Evolutionary conservation across 2,329 filamentous ascomycete genomes (phyloP).

Genomic region (Dactylellina cionopaga): DNA sequence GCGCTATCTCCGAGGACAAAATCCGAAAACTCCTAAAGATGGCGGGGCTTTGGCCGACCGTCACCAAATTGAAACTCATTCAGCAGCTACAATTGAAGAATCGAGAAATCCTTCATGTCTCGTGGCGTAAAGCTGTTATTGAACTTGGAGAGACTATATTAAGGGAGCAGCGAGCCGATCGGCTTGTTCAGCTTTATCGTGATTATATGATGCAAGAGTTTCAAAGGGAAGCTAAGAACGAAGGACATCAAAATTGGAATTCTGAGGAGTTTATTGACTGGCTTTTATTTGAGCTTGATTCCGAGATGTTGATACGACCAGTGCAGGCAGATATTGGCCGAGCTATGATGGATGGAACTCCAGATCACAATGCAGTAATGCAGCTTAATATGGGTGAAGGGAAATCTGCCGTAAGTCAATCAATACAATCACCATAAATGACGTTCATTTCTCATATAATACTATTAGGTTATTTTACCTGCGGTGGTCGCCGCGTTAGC

Average conservation of each 20-base stretch:
- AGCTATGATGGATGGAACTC: slow-evolving; percentile 66
- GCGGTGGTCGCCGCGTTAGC: slow-evolving; percentile 69
- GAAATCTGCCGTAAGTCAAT: slow-evolving; percentile 69
- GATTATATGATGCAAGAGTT: slow-evolving; percentile 1
- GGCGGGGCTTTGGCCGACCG: slow-evolving; percentile 44
- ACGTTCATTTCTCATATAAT: slow-evolving; percentile 56
- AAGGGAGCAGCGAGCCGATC: background rate
- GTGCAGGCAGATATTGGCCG: slow-evolving; percentile 69
- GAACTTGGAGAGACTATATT: slow-evolving; percentile 10
- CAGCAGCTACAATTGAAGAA: background rate
- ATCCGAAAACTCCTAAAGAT: background rate
- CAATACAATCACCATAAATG: no score
- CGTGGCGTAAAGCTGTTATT: background rate
- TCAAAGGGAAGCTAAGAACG: background rate
- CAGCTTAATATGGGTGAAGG: slow-evolving; percentile 78
- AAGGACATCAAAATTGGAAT: background rate
- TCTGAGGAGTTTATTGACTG: slow-evolving; percentile 67
- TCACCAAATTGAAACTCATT: background rate
- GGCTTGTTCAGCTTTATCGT: background rate
- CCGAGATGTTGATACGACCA: slow-evolving; percentile 70
- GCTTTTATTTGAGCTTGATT: slow-evolving; percentile 75
- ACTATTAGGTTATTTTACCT: slow-evolving; percentile 72
- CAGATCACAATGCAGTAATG: slow-evolving; percentile 66
- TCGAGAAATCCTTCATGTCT: background rate
- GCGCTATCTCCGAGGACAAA: background rate